phyloP scores from a whole-genome alignment of 495 filamentous ascomycete species.

The Aspergillus coremiiformis region DNA sequence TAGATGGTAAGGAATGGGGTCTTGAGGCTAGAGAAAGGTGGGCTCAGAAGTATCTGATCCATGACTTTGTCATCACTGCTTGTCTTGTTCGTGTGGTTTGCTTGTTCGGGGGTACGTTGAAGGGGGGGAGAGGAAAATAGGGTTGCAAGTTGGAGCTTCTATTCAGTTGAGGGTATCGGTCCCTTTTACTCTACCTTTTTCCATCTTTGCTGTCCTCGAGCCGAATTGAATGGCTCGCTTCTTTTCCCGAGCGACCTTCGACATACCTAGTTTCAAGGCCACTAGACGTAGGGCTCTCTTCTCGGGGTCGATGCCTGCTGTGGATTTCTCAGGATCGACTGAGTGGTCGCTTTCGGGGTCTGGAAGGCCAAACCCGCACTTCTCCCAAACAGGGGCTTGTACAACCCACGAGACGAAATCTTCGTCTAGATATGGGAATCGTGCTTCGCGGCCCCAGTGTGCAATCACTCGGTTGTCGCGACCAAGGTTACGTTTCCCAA shows the following conservation, averaged over 20 bases:
- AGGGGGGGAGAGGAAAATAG: neutral
- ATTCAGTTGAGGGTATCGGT: conserved; percentile 45
- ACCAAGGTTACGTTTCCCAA: conserved; percentile 89
- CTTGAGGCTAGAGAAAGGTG: neutral
- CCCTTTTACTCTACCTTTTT: conserved; percentile 63
- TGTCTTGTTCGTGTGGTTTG: conserved; percentile 22
- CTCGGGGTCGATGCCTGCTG: conserved; percentile 52
- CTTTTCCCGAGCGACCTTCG: conserved; percentile 66
- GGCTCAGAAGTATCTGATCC: conserved; percentile 49
- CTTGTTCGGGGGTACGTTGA: no score
- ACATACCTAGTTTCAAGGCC: conserved; percentile 67
- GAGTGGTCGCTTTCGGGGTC: conserved; percentile 3
- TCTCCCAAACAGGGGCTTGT: conserved; percentile 64
- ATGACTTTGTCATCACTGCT: conserved; percentile 42
- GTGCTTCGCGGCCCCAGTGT: conserved; percentile 81
- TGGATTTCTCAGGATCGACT: neutral
- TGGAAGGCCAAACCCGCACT: conserved; percentile 65
- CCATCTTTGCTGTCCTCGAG: conserved; percentile 79
- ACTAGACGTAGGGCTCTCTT: conserved; percentile 78
- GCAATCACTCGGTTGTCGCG: conserved; percentile 87
- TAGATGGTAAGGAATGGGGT: conserved; percentile 2
- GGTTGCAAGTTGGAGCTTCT: neutral
- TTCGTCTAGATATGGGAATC: conserved; percentile 93
- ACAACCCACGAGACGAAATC: conserved; percentile 75
- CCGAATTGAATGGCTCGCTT: conserved; percentile 93